Percentiles rank a stretch among this genome's conserved stretches.
These are phyloP conservation scores for Ogataea minuta DNA, from an alignment of 805 yeast genomes.

Conservation along the genomic window DNA sequence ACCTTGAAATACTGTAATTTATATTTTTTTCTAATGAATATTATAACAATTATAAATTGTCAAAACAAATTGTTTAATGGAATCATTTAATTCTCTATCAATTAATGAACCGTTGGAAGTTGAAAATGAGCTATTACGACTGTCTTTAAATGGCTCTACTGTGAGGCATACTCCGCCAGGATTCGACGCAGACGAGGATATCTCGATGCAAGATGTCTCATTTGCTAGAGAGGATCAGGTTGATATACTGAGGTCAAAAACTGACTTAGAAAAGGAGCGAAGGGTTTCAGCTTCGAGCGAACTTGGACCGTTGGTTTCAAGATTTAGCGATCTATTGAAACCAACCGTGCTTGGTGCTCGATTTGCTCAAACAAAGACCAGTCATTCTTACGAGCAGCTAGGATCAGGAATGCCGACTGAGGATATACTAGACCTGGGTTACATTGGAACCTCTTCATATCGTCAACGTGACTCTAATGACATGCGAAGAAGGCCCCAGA, in stretches of 20 bases:
- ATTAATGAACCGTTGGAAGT: conserved; percentile 12
- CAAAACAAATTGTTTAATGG: conserved; percentile 16
- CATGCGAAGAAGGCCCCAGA: conserved; percentile 6
- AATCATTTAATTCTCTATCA: conserved; percentile 11
- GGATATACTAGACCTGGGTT: conserved; percentile 2
- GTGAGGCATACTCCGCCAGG: background rate
- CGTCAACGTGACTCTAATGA: too few species aligned
- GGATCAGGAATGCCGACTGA: background rate
- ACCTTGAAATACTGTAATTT: too few species aligned
- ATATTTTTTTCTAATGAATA: background rate
- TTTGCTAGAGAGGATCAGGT: background rate
- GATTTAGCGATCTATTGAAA: conserved; percentile 11
- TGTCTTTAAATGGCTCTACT: conserved; percentile 10
- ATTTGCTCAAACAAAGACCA: conserved; percentile 13
- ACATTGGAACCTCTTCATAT: conserved; percentile 1
- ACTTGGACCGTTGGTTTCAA: background rate
- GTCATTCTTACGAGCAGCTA: background rate
- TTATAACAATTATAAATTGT: too few species aligned
- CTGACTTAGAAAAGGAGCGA: too few species aligned
- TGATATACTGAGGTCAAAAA: background rate
- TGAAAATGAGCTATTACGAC: conserved; percentile 12
- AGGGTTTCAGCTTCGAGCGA: background rate
- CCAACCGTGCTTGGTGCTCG: conserved; percentile 26
- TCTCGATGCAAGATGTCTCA: conserved; percentile 22
- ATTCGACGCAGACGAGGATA: conserved; percentile 15